These are phyloP conservation scores for Cryphonectria japonica DNA, from an alignment of 2,329 filamentous ascomycete species.

Conservation along the genomic window DNA sequence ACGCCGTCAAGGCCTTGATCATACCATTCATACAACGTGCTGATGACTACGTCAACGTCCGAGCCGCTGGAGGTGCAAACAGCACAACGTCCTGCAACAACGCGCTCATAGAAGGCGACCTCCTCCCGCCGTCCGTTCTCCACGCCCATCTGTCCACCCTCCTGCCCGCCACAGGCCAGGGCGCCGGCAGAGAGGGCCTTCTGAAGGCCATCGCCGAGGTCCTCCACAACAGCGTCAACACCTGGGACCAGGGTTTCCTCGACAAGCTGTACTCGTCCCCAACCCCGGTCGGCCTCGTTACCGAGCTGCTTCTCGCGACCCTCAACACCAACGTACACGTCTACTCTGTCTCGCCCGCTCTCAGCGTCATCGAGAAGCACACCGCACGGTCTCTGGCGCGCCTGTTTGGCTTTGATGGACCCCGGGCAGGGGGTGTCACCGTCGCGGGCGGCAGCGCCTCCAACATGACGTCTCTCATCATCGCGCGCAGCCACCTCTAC, in stretches of 20 bases:
- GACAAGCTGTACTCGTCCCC: constrained; percentile 95
- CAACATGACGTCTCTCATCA: constrained; percentile 82
- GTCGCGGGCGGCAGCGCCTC: constrained; percentile 84
- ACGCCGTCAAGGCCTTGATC: constrained; percentile 68
- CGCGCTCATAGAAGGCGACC: constrained; percentile 60
- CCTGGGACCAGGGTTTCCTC: constrained; percentile 96
- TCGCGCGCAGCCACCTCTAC: constrained; percentile 85
- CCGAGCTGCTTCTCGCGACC: constrained; percentile 81
- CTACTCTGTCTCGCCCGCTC: constrained; percentile 87
- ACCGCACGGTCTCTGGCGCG: constrained; percentile 73
- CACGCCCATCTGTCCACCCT: constrained; percentile 59
- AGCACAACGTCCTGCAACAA: constrained; percentile 46
- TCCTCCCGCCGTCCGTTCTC: constrained; percentile 61
- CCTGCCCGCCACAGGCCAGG: constrained; percentile 56
- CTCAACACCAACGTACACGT: constrained; percentile 96
- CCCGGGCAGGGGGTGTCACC: constrained; percentile 72
- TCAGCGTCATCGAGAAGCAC: constrained; percentile 85
- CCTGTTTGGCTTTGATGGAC: constrained; percentile 75
- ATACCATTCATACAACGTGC: constrained; percentile 73
- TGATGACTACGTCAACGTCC: constrained; percentile 62
- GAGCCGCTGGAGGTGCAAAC: constrained; percentile 54
- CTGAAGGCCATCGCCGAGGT: constrained; percentile 71
- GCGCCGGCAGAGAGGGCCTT: constrained; percentile 72
- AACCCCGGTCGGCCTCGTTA: constrained; percentile 82
- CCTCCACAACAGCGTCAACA: constrained; percentile 88